Evolutionary conservation across 768 basidiomycete species (phyloP), one percentile per base, ranked within the genome.

Genomic region (Bullera alba): DNA sequence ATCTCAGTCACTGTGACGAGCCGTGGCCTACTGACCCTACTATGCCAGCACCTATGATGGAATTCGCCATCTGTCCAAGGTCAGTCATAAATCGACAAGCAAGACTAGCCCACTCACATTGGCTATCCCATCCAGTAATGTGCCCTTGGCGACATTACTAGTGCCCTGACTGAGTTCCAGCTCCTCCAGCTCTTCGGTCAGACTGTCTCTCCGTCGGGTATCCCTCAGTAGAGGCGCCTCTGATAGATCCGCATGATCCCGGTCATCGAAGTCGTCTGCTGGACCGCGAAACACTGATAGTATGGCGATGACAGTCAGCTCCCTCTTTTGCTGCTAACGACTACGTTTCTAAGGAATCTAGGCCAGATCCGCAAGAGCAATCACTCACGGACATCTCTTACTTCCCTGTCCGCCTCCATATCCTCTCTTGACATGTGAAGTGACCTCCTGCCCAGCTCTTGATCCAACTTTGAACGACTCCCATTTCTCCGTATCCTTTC

Each of bases 31-130:
- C 51, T 39, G 19, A 57, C 56, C 60, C 73, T 35, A 71, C 60
- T 76, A 75, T 73, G 81, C 90, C 91, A 65, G 92, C 92, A 36
- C 92, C 92, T 14, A 96, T 75, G 28, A 97, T 95, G 1, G 87
- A 90, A 68, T 97, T 96, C 19, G 89, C 86, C 93, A 95, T 95
- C 69, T 92, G 87, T 17, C 14, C 29, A n/a, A 28, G 42, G 25
- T 44, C 42, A 42, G n/a, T 2, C 3, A 19, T 25, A 8, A n/a
- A 26, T 17, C 27, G 5, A 16, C n/a, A 12, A 3, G 14, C n/a
- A 5, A 14, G 34, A 23, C 8, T 21, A 2, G 7, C 19, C 79
- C 77, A 36, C 83, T 81, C 26, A 92, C 84, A 83, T 50, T 91
- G 80, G 63, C 91, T 70, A 75, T 90, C 78, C 48, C 85, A 57